Evolutionary conservation across 2,329 filamentous ascomycete genomes (phyloP).

Genomic region (Lojkania enalia): DNA sequence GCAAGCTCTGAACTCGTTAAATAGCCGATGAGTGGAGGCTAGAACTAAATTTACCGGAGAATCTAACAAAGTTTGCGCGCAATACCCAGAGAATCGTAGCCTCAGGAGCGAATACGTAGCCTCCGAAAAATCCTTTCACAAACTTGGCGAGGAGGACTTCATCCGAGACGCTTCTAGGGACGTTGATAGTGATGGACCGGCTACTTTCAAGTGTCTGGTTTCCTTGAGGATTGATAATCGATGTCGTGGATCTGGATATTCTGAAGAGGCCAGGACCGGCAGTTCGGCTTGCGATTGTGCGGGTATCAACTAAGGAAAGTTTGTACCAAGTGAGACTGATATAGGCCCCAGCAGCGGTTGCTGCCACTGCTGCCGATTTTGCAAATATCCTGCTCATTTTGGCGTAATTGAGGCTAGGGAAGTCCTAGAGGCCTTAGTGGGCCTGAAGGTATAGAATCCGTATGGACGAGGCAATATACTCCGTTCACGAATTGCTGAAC

Average conservation of each 20-base stretch:
- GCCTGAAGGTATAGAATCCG: too few species aligned
- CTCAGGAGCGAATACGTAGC: conserved; percentile 16
- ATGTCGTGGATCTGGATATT: conserved; percentile 3
- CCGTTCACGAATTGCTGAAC: too few species aligned
- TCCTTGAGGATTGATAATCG: conserved; percentile 12
- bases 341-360: conserved; percentile 8
- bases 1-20: not conserved
- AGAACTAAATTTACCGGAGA: conserved; percentile 3
- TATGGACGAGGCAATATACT: too few species aligned
- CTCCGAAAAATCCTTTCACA: conserved; percentile 21
- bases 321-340: not conserved
- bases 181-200: conserved; percentile 5
- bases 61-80: conserved; percentile 4
- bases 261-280: conserved; percentile 3
- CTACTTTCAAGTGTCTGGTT: conserved; percentile 5
- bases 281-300: conserved; percentile 4
- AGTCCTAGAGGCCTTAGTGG: too few species aligned
- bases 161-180: conserved; percentile 8
- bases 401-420: too few species aligned
- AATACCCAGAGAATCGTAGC: conserved; percentile 4
- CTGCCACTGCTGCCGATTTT: conserved; percentile 4
- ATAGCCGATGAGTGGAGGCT: not conserved
- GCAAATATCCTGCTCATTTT: too few species aligned
- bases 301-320: conserved; percentile 2
- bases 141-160: conserved; percentile 16